Percentiles rank a stretch among this genome's conserved stretches.
Conservation (phyloP, 257 asterid species). For the Eustoma russellianum region DNA sequence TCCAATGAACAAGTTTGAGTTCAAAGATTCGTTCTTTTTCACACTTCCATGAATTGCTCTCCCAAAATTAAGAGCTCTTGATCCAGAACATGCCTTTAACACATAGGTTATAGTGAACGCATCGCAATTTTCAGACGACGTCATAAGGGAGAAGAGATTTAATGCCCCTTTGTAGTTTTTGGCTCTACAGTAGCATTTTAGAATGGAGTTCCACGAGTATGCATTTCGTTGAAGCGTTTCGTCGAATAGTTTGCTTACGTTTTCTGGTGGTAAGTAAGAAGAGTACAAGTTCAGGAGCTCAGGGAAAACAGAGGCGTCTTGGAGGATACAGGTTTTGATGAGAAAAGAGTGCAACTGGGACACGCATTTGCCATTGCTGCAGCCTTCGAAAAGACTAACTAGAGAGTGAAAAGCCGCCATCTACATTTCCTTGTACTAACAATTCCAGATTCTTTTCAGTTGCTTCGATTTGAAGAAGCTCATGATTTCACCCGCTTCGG, state of each 20-base stretch:
- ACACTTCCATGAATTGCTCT: conserved; percentile 46
- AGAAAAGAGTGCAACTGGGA: conserved; percentile 34
- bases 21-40: conserved; percentile 27
- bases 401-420: conserved; percentile 34
- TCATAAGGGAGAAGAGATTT: conserved; percentile 27
- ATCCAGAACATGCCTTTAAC: conserved; percentile 54
- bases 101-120: conserved; percentile 29
- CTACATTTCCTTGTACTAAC: background rate
- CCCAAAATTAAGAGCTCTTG: conserved; percentile 34
- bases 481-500: too few species aligned
- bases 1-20: conserved; percentile 52
- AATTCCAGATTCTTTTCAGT: too few species aligned
- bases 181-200: conserved; percentile 28
- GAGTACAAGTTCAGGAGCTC: conserved; percentile 20
- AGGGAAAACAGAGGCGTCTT: conserved; percentile 20
- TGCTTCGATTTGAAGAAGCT: too few species aligned
- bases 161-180: conserved; percentile 32
- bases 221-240: conserved; percentile 43
- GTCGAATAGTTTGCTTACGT: conserved; percentile 54
- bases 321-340: conserved; percentile 31
- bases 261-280: conserved; percentile 8
- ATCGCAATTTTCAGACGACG: conserved; percentile 29
- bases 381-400: conserved; percentile 35
- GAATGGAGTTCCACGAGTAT: conserved; percentile 32
- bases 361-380: conserved; percentile 27